Base-by-base conservation (phyloP, 768 basidiomycete genomes). In the Kwoniella sp. region DNA sequence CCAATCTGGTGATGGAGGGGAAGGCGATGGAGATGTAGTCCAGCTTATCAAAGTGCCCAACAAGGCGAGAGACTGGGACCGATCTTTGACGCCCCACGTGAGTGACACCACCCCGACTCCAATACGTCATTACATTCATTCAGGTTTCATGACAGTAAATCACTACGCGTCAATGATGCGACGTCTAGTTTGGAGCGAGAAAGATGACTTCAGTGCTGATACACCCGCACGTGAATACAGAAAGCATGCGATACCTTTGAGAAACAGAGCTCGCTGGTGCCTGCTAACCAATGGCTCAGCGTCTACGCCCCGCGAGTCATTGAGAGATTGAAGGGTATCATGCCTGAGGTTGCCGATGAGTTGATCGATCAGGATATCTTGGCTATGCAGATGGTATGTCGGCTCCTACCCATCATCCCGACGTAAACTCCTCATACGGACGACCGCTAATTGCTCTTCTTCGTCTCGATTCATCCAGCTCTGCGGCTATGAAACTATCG, bases 241-340 rank as follows among this genome's bases (percentile, higher is more conserved):
- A 82, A 82, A 73, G 79, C 80, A 19, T 82, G 81, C 69, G 76
- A 76, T 56, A 69, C 77, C 2, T 82, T 81, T 64, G 72, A 79
- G 26, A 82, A 82, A 63, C 64, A 77, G 53, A 59, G 71, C 13
- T 76, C 73, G 15, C 73, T 80, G 15, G 64, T 69, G 48, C 76
- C 79, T 17, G 80, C 79, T 3, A 71, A 68, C 36, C 50, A 72
- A n/a, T 82, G 80, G 80, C 66, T 82, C 2, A 60, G 66, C 1
- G 65, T 73, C 15, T 80, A 74, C 56, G 80, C 76, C 0, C 71
- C 70, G 2, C 55, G 58, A 33, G 68, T 79, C 27, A 70, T 74
- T 17, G 69, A 69, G 1, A 47, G 81, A 47, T 56, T 80, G 1
- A 46, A 46, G 5, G 36, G 46, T 1, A 27, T 60, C 22, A 63